Conservation (phyloP, 1,139 yeast genomes). For the Wickerhamomyces sp. region DNA sequence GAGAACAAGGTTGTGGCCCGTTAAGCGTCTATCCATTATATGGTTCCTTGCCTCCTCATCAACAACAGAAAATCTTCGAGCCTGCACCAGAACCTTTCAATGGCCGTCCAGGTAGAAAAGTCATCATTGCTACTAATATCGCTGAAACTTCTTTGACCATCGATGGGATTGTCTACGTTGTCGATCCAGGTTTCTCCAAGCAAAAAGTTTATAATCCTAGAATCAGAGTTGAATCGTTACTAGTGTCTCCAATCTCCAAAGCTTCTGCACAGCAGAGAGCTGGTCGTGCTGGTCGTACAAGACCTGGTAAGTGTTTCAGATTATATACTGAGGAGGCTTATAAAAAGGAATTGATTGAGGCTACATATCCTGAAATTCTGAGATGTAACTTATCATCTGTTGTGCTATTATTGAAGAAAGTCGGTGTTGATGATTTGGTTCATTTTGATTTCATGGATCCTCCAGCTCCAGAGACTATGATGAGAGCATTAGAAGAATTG, state of each 20-base stretch:
- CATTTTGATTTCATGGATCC: slow-evolving; percentile 99
- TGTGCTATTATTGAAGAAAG: slow-evolving; percentile 85
- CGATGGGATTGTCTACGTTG: slow-evolving; percentile 95
- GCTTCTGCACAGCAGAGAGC: slow-evolving; percentile 99
- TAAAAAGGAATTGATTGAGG: slow-evolving; percentile 89
- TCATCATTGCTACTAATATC: slow-evolving; percentile 90
- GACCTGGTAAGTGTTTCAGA: slow-evolving; percentile 97
- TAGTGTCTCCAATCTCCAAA: slow-evolving; percentile 94
- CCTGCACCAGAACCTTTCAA: slow-evolving; percentile 65
- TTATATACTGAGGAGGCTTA: slow-evolving; percentile 96
- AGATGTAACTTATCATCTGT: slow-evolving; percentile 89
- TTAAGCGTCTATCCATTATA: slow-evolving; percentile 85
- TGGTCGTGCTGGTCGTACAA: slow-evolving; percentile 99
- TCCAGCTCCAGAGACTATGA: slow-evolving; percentile 99
- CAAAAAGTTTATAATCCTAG: slow-evolving; percentile 97
- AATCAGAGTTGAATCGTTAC: slow-evolving; percentile 87
- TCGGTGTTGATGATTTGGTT: slow-evolving; percentile 93
- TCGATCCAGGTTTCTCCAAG: slow-evolving; percentile 95
- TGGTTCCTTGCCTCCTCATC: slow-evolving; percentile 94
- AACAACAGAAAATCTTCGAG: slow-evolving; percentile 89
- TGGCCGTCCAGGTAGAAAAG: slow-evolving; percentile 90
- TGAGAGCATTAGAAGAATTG: slow-evolving; percentile 95
- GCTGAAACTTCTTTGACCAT: slow-evolving; percentile 98
- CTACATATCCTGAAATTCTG: slow-evolving; percentile 92
- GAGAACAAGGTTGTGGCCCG: slow-evolving; percentile 92